Conservation (phyloP, 176 grass and related monocot genomes). For the Alloteropsis semialata region DNA sequence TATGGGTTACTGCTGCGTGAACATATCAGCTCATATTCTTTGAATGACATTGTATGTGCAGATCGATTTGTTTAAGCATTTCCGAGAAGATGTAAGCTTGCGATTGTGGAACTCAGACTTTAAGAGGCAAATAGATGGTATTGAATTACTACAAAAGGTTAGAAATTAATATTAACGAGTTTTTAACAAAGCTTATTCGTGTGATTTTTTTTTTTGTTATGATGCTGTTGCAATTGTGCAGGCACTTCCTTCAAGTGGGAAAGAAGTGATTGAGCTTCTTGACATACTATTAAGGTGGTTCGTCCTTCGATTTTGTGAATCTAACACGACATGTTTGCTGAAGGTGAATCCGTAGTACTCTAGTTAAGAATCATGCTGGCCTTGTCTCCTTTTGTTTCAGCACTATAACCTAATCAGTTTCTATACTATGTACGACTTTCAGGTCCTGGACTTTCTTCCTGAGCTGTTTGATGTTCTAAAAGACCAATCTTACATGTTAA, state of each 20-base stretch:
- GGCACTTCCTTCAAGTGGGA: constrained; percentile 71
- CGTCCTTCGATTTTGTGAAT: constrained; percentile 98
- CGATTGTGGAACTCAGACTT: constrained; percentile 89
- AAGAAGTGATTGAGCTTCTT: constrained; percentile 90
- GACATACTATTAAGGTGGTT: constrained; percentile 98
- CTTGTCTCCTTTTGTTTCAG: background rate
- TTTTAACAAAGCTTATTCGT: background rate
- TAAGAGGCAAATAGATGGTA: constrained; percentile 98
- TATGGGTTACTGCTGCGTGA: background rate
- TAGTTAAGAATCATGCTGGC: background rate
- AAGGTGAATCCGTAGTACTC: constrained; percentile 51
- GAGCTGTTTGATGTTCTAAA: constrained; percentile 93
- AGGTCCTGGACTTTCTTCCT: constrained; percentile 98
- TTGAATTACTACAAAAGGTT: constrained; percentile 97
- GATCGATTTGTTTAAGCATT: constrained; percentile 92
- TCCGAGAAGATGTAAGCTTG: constrained; percentile 93
- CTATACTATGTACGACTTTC: background rate
- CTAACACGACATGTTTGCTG: constrained; percentile 95
- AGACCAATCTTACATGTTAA: constrained; percentile 82
- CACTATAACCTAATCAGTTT: background rate
- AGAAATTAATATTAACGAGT: constrained; percentile 13
- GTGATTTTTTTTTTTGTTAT: background rate
- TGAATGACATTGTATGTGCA: constrained; percentile 29
- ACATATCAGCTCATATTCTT: background rate
- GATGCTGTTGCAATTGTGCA: constrained; percentile 29